phyloP scores from a whole-genome alignment of 352 stramenopile genomes.

The Globisporangium iwayamae region DNA sequence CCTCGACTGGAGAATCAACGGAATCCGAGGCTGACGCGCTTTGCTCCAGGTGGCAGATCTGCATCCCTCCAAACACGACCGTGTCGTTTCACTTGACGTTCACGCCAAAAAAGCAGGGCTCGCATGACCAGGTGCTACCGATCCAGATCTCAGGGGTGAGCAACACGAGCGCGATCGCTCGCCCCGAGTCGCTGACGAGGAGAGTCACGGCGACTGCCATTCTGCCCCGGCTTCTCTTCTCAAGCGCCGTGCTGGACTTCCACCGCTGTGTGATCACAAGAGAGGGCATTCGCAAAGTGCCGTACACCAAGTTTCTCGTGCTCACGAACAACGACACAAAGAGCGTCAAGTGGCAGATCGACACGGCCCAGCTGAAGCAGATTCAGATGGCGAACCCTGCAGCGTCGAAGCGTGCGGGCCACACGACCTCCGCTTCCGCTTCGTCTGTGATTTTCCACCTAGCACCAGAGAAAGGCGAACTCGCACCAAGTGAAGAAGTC shows the following conservation, averaged over 20 bases:
- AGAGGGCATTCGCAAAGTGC: slow-evolving; percentile 82
- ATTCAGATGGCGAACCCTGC: slow-evolving; percentile 15
- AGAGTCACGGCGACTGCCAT: slow-evolving; percentile 53
- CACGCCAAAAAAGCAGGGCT: slow-evolving; percentile 37
- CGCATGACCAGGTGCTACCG: slow-evolving; percentile 62
- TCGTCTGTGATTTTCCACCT: slow-evolving; percentile 70
- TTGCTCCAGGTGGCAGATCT: slow-evolving; percentile 70
- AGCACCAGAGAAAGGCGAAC: slow-evolving; percentile 69
- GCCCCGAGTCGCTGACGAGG: slow-evolving; percentile 32
- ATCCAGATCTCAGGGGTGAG: slow-evolving; percentile 69
- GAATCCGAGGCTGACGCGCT: slow-evolving; percentile 15
- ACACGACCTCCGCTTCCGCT: slow-evolving; percentile 29
- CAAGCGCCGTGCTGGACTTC: slow-evolving; percentile 74
- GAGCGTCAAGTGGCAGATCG: slow-evolving; percentile 77
- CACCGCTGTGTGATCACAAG: slow-evolving; percentile 79
- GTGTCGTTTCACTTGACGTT: slow-evolving; percentile 79
- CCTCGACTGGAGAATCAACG: neutral
- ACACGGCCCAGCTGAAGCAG: slow-evolving; percentile 42
- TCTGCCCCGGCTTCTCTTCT: slow-evolving; percentile 67
- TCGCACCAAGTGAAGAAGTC: slow-evolving; percentile 72
- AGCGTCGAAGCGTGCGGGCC: slow-evolving; percentile 26
- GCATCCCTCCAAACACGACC: slow-evolving; percentile 58
- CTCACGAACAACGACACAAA: slow-evolving; percentile 71
- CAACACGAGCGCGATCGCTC: slow-evolving; percentile 14
- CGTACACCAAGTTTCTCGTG: slow-evolving; percentile 77